phyloP scores from a whole-genome alignment of 805 yeast species.

The Torulaspora delbrueckii region DNA sequence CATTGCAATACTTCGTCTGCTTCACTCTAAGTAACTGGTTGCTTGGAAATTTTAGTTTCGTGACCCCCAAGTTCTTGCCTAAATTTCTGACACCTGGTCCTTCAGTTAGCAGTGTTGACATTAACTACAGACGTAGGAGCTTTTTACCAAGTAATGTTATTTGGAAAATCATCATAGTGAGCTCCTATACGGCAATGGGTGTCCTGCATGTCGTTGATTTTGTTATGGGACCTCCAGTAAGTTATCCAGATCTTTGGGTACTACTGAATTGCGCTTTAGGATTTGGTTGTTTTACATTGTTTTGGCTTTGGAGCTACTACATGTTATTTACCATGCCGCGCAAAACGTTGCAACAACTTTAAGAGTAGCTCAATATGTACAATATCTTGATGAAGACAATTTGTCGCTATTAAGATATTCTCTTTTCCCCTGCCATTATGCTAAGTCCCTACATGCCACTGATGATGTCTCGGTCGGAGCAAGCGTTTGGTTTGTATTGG shows the following conservation, averaged over 20 bases:
- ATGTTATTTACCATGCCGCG: conserved; percentile 40
- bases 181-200: conserved; percentile 49
- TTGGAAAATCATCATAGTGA: conserved; percentile 48
- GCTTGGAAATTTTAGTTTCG: conserved; percentile 57
- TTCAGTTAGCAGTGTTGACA: conserved; percentile 35
- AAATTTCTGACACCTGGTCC: conserved; percentile 43
- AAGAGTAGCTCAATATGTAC: background rate
- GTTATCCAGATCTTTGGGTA: conserved; percentile 83
- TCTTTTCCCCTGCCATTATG: too few species aligned
- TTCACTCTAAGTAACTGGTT: conserved; percentile 72
- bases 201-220: conserved; percentile 53
- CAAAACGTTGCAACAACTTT: conserved; percentile 26
- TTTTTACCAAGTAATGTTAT: conserved; percentile 47
- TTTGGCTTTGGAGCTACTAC: conserved; percentile 79
- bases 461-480: too few species aligned
- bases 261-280: conserved; percentile 68
- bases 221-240: conserved; percentile 46
- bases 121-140: conserved; percentile 36
- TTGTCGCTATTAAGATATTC: too few species aligned
- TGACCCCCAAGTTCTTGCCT: conserved; percentile 43
- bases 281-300: conserved; percentile 66
- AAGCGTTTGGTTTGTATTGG: too few species aligned
- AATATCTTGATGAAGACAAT: too few species aligned
- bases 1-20: conserved; percentile 64
- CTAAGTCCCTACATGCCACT: too few species aligned